phyloP scores from a whole-genome alignment of 352 stramenopile genomes.

The Phytophthora gonapodyides region DNA sequence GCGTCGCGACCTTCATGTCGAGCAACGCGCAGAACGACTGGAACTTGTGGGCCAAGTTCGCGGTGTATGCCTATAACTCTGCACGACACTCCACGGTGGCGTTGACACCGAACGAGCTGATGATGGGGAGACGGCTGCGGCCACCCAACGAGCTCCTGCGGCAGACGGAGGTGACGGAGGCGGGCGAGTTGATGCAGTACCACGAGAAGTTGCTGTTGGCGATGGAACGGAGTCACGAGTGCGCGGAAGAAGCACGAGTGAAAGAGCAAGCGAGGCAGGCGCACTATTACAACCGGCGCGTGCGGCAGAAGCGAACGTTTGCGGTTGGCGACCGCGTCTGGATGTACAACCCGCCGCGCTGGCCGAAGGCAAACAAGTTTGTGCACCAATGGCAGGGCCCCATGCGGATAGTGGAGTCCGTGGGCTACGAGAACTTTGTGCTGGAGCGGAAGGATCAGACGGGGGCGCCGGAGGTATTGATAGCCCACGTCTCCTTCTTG shows the following conservation, averaged over 20 bases:
- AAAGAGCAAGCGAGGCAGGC: neutral
- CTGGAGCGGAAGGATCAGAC: constrained; percentile 1
- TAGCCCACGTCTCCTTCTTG: constrained; percentile 10
- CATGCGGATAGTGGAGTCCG: neutral
- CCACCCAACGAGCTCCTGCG: neutral
- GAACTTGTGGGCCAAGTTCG: too few relatives aligned
- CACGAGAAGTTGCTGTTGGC: neutral
- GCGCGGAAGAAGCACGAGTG: neutral
- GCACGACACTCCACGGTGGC: neutral
- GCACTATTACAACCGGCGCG: neutral
- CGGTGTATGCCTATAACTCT: too few relatives aligned
- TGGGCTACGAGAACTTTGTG: constrained; percentile 4
- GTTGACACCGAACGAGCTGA: neutral
- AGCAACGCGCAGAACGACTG: too few relatives aligned
- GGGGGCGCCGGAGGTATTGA: neutral
- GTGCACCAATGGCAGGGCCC: constrained; percentile 9
- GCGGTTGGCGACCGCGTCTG: neutral
- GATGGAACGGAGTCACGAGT: neutral
- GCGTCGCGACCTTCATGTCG: too few relatives aligned
- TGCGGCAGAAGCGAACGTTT: neutral
- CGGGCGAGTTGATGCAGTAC: neutral
- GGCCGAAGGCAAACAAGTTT: neutral
- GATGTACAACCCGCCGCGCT: neutral
- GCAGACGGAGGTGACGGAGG: neutral
- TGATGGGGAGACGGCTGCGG: neutral